Base-by-base conservation (phyloP, 176 grass and related monocot species). In the Rhynchospora tenuis region DNA sequence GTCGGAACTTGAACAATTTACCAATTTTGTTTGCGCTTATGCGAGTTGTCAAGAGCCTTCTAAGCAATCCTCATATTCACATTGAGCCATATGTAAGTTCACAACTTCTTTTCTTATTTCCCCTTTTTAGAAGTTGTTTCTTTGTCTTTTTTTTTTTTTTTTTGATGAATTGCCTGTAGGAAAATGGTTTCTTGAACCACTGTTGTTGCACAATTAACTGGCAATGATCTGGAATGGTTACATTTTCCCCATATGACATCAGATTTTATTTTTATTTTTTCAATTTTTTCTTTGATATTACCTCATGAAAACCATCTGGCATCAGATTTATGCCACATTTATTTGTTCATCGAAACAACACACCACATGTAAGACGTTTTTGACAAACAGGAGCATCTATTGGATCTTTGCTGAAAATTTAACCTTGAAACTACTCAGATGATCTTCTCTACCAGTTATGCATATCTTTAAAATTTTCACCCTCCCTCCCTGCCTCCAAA, bases 31-130 rank as follows among this genome's bases (percentile, higher is more conserved):
- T 93, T 90, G 96, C 96, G 77, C 83, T 95, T 19, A 95, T 95
- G 96, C 93, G 88, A 55, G 86, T 98, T 38, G 88, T 95, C 38
- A 87, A 83, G 86, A 98, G 96, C 81, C 91, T 98, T 87, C 87
- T 98, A 71, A 89, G 65, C 62, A 98, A 98, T 86, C 96, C 92
- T 50, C 96, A 98, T 42, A 90, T 95, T 89, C 96, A 95, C 82
- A 89, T 98, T 63, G 96, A 98, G 84, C 96, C 96, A 86, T 95
- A 98, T 93, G 96, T 95, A 90, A 93, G 91, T 90, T 69, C 17
- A 68, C 87, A 2, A 28, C 27, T 44, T 64, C 26, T 31, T 31
- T 70, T 70, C 42, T 27, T 45, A n/a, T 19, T 65, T 3, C 33
- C 33, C 20, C 67, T 24, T 22, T 80, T 86, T 16, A 54, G 17